Base-by-base conservation (phyloP, 352 stramenopile genomes). In the Phytopythium litorale region DNA sequence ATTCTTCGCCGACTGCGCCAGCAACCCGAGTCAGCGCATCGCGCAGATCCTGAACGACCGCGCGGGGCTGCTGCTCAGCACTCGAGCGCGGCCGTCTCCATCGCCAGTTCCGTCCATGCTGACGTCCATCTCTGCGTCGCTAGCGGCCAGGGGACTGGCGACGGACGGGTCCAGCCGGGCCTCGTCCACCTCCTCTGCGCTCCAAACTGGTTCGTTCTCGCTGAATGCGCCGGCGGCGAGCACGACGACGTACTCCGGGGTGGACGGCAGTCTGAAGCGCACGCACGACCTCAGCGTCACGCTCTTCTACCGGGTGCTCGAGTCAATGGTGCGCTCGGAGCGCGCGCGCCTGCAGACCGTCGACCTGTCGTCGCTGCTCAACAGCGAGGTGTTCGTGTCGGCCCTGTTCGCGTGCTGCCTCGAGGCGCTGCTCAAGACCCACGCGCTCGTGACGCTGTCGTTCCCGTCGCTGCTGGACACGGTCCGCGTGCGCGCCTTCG, bases 401-500 rank as follows among this genome's bases (percentile, higher is more conserved):
- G 83, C 85, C 43, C 64, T 96, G 8, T 96, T 93, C 67, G 79
- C 87, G 8, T 94, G 85, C 72, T 89, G 85, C 54, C 68, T 91
- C 8, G 87, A 96, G 63, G 85, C 94, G 16, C 73, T 91, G 7
- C 70, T 96, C 23, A 96, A 96, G 69, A 70, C 87, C 4, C 82
- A 96, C 60, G 90, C 85, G 15, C 71, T 96, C 12, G 90, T 96
- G 50, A 94, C 87, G 35, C 71, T 94, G 11, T 91, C 84, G 33
- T 96, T 94, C 50, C 87, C 87, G 21, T 88, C 91, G 37, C 53
- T 96, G 53, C 70, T 94, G 21, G 79, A 88, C 7, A 84, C 79
- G 18, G 66, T 92, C 46, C 74, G 78, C 23, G 86, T 96, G 35
- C 89, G 88, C 58, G 84, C 81, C 16, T 94, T 96, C 60, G 85